Percentiles rank a stretch among this genome's conserved stretches.
Conservation (phyloP, 306 rosid species). For the Cicer judaicum region DNA sequence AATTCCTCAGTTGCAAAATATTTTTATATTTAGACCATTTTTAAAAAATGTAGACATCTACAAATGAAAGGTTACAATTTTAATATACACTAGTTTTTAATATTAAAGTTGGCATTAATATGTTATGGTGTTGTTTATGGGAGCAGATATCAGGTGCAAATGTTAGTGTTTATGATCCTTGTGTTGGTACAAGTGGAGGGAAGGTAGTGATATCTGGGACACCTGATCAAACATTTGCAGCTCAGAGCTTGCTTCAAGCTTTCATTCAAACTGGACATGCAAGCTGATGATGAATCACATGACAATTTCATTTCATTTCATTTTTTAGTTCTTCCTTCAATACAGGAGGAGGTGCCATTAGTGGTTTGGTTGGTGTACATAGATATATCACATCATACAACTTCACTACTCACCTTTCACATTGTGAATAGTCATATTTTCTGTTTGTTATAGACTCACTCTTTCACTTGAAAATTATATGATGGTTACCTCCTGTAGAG, state of each 20-base stretch:
- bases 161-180: conserved; percentile 63
- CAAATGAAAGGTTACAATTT: no score
- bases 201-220: conserved; percentile 72
- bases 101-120: neutral
- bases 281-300: conserved; percentile 17
- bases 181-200: conserved; percentile 56
- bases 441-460: conserved; percentile 18
- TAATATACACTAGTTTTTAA: no score
- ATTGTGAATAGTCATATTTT: conserved; percentile 31
- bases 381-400: conserved; percentile 39
- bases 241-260: conserved; percentile 76
- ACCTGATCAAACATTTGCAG: conserved; percentile 70
- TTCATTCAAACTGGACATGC: conserved; percentile 55
- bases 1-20: no score
- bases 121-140: conserved; percentile 14
- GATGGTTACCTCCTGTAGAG: conserved; percentile 28
- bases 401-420: conserved; percentile 18
- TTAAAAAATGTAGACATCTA: no score
- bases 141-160: conserved; percentile 77
- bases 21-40: no score
- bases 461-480: conserved; percentile 29
- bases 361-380: conserved; percentile 39
- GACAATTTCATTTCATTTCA: conserved; percentile 11
- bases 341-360: conserved; percentile 28
- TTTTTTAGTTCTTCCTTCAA: conserved; percentile 20